Evolutionary conservation across 176 grass and related monocot genomes (phyloP).

Genomic region (Zea luxurians): DNA sequence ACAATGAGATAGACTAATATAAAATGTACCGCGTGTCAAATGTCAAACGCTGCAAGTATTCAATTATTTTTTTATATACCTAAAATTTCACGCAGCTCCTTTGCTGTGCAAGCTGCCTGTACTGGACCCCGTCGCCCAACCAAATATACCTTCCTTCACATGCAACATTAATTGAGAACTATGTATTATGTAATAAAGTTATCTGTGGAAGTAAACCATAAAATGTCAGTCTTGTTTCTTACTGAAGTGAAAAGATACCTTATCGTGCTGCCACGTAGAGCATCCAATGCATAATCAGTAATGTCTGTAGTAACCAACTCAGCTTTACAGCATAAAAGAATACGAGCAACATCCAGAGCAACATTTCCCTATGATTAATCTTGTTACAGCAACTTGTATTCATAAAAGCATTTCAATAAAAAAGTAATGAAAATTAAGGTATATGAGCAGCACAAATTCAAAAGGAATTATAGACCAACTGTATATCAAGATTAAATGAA

Average conservation of each 20-base stretch:
- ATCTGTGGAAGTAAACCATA: neutral
- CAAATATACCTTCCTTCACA: constrained; percentile 82
- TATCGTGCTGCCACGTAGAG: constrained; percentile 66
- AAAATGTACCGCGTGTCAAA: neutral
- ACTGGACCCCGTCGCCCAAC: constrained; percentile 83
- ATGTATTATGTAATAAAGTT: neutral
- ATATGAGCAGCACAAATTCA: neutral
- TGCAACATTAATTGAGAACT: constrained; percentile 25
- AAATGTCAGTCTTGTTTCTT: neutral
- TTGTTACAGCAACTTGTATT: neutral
- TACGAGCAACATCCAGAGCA: constrained; percentile 86
- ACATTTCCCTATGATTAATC: constrained; percentile 77
- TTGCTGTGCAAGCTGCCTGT: constrained; percentile 91
- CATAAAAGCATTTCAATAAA: neutral
- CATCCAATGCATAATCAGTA: constrained; percentile 74
- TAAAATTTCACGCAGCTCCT: constrained; percentile 87
- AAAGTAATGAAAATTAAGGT: neutral
- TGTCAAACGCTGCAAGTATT: constrained; percentile 9
- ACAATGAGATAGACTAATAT: constrained; percentile 25
- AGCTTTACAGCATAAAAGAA: constrained; percentile 66
- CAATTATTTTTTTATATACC: constrained; percentile 44
- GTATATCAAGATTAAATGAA: constrained; percentile 17
- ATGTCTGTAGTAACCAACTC: constrained; percentile 92
- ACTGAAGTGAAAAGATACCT: constrained; percentile 46
- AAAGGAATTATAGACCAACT: neutral